Percentiles rank a stretch among this genome's conserved stretches.
These are phyloP conservation scores for Myriangium duriaei DNA, from an alignment of 2,329 filamentous ascomycete genomes.

Conservation along the genomic window DNA sequence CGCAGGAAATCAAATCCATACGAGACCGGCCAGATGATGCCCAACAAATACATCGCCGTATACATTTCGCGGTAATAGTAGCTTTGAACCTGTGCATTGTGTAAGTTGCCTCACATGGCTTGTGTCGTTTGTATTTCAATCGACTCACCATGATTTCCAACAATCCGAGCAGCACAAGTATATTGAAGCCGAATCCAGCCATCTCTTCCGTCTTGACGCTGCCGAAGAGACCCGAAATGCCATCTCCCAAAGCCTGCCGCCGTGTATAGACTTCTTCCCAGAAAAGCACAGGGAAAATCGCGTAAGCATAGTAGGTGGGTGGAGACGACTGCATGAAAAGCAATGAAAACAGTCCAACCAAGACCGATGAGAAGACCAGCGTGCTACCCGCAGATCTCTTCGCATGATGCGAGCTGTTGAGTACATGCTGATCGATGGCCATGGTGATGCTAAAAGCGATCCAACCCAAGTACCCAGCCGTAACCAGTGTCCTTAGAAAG, in stretches of 20 bases:
- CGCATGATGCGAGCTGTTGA: constrained; percentile 55
- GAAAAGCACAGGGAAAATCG: constrained; percentile 83
- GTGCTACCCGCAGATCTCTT: constrained; percentile 48
- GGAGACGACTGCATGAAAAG: constrained; percentile 72
- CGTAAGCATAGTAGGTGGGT: constrained; percentile 77
- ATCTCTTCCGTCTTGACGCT: constrained; percentile 49
- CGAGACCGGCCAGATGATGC: constrained; percentile 61
- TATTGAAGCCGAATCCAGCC: constrained; percentile 50
- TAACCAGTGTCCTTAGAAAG: constrained; percentile 80
- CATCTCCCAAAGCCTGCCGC: constrained; percentile 54
- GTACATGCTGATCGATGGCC: constrained; percentile 76
- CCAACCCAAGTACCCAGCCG: constrained; percentile 86
- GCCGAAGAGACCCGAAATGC: constrained; percentile 54
- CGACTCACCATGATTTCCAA: constrained; percentile 56
- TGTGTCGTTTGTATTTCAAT: too few species aligned
- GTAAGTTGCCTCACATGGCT: too few species aligned
- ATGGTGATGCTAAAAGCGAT: constrained; percentile 84
- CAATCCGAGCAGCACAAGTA: constrained; percentile 55
- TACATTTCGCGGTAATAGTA: constrained; percentile 87
- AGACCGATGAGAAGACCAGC: constrained; percentile 59
- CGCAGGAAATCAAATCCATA: constrained; percentile 63
- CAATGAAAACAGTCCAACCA: constrained; percentile 65
- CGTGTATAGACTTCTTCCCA: constrained; percentile 91
- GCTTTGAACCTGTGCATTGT: constrained; percentile 58
- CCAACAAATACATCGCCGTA: constrained; percentile 65